Percentiles rank a stretch among this genome's conserved stretches.
Evolutionary conservation across 495 filamentous ascomycete genomes (phyloP).

Genomic region (Talaromyces stipitatus): DNA sequence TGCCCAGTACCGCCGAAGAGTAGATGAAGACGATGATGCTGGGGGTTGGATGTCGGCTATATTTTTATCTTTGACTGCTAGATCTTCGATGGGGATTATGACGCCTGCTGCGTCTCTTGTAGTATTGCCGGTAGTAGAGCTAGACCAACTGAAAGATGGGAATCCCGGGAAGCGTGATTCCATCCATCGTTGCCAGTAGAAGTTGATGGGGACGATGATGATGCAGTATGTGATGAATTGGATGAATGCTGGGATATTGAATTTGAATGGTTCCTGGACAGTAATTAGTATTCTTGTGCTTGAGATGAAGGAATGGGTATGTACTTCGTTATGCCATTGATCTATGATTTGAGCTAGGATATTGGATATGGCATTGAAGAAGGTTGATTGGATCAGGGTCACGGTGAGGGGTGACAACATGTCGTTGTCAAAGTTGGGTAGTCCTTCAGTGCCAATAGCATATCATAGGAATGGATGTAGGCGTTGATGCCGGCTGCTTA

Average conservation of each 20-base stretch:
- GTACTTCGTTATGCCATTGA: slow-evolving; percentile 55
- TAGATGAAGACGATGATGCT: neutral
- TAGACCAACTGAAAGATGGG: slow-evolving; percentile 31
- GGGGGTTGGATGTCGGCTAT: slow-evolving; percentile 38
- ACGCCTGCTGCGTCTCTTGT: slow-evolving; percentile 26
- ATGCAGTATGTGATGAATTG: slow-evolving; percentile 74
- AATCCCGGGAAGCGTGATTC: slow-evolving; percentile 47
- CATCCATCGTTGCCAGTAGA: slow-evolving; percentile 68
- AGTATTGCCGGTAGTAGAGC: slow-evolving; percentile 3
- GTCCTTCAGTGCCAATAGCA: no score
- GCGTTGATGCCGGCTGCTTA: neutral
- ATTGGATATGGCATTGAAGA: slow-evolving; percentile 71
- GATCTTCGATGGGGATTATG: slow-evolving; percentile 24
- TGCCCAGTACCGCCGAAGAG: neutral
- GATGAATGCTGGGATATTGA: slow-evolving; percentile 58
- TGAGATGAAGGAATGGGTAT: neutral
- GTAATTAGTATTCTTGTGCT: slow-evolving; percentile 3
- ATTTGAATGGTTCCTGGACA: slow-evolving; percentile 24
- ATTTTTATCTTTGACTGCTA: slow-evolving; percentile 35
- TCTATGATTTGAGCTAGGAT: slow-evolving; percentile 73
- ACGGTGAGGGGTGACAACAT: slow-evolving; percentile 48
- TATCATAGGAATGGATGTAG: neutral
- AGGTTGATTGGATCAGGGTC: slow-evolving; percentile 61
- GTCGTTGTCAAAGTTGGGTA: neutral
- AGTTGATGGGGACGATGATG: slow-evolving; percentile 76